phyloP scores from a whole-genome alignment of 2,329 filamentous ascomycete species.

The Talaromyces sp. region DNA sequence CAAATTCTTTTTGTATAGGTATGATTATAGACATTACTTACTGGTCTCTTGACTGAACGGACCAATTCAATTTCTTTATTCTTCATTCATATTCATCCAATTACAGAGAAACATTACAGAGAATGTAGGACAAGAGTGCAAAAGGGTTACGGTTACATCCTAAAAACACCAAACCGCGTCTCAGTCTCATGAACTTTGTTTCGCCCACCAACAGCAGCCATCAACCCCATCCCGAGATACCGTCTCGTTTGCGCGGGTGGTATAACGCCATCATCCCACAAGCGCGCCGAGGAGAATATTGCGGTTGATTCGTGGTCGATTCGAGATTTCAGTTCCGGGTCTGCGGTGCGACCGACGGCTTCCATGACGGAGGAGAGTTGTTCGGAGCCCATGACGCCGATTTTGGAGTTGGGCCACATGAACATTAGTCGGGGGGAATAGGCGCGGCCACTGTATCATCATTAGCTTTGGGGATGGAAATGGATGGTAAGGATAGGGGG shows the following conservation, averaged over 20 bases:
- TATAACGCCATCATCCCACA: slow-evolving; percentile 89
- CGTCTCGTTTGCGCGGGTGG: slow-evolving; percentile 72
- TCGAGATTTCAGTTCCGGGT: slow-evolving; percentile 74
- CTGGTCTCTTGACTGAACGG: neutral
- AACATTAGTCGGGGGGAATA: slow-evolving; percentile 89
- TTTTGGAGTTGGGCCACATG: slow-evolving; percentile 97
- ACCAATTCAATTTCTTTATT: neutral
- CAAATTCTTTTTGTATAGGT: slow-evolving; percentile 11
- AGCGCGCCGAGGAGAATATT: slow-evolving; percentile 78
- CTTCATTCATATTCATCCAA: neutral
- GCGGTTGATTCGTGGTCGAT: slow-evolving; percentile 91
- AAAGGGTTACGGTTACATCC: slow-evolving; percentile 60
- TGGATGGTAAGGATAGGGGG: slow-evolving; percentile 12
- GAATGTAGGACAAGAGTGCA: neutral
- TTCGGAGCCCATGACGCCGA: slow-evolving; percentile 93
- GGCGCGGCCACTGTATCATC: slow-evolving; percentile 66
- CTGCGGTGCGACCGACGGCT: slow-evolving; percentile 79
- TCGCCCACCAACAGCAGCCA: slow-evolving; percentile 68
- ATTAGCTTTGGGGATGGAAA: slow-evolving; percentile 19
- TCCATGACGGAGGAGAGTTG: slow-evolving; percentile 93
- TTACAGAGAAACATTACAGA: neutral
- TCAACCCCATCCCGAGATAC: slow-evolving; percentile 70
- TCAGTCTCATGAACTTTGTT: slow-evolving; percentile 56
- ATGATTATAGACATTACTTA: slow-evolving; percentile 12
- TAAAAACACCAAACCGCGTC: slow-evolving; percentile 75